These are phyloP conservation scores for Citrus trifoliata DNA, from an alignment of 345 rosid species.

Conservation along the genomic window DNA sequence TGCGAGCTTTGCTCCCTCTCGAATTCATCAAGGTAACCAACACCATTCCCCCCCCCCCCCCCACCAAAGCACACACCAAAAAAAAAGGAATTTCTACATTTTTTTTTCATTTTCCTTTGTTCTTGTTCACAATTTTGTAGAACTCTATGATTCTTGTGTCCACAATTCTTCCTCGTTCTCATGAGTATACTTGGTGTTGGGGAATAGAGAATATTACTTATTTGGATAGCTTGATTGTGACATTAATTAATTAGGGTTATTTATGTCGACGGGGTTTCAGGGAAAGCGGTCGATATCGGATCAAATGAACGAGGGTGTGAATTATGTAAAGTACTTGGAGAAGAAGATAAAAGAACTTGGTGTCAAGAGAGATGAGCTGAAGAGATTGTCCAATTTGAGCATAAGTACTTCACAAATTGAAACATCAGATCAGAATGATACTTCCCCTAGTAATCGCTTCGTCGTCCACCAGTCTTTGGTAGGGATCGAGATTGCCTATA, in stretches of 20 bases:
- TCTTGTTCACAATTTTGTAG: background rate
- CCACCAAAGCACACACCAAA: too few relatives aligned
- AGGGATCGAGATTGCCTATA: constrained; percentile 53
- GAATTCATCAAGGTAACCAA: constrained; percentile 55
- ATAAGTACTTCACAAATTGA: constrained; percentile 7
- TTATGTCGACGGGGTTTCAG: constrained; percentile 33
- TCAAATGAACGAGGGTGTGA: constrained; percentile 67
- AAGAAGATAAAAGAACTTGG: constrained; percentile 40
- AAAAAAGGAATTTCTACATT: too few relatives aligned
- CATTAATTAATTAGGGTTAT: background rate
- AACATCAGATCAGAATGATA: background rate
- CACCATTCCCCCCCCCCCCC: too few relatives aligned
- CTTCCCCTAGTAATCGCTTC: constrained; percentile 9
- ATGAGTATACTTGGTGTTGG: background rate
- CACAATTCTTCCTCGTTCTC: too few relatives aligned
- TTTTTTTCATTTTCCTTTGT: background rate
- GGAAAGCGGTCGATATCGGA: constrained; percentile 85
- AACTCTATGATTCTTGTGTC: too few relatives aligned
- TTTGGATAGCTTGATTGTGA: background rate
- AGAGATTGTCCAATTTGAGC: constrained; percentile 23
- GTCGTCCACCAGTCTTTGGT: constrained; percentile 33
- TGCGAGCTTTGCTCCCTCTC: constrained; percentile 68
- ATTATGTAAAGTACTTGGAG: constrained; percentile 52
- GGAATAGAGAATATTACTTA: background rate
- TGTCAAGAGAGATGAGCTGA: constrained; percentile 40